Evolutionary conservation across 768 basidiomycete species (phyloP).

Genomic region (Coprinopsis cinerea): DNA sequence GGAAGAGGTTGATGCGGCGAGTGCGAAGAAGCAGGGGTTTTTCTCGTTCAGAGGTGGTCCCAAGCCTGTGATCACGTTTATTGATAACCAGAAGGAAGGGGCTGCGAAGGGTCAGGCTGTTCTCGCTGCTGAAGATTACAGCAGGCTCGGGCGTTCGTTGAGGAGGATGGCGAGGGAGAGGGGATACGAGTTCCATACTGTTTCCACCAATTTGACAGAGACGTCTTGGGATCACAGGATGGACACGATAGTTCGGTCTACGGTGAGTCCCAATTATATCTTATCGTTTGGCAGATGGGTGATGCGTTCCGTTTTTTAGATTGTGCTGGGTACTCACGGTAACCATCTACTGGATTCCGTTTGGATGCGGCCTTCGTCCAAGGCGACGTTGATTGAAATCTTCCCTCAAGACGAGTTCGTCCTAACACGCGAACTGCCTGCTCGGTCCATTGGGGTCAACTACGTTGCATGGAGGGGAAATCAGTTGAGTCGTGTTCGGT

Average conservation of each 20-base stretch:
- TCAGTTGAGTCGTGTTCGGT: slow-evolving; percentile 22
- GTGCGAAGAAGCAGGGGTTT: slow-evolving; percentile 16
- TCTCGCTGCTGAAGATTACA: slow-evolving; percentile 50
- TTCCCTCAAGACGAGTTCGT: slow-evolving; percentile 64
- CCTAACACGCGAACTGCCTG: slow-evolving; percentile 54
- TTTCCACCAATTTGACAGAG: slow-evolving; percentile 41
- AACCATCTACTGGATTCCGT: slow-evolving; percentile 59
- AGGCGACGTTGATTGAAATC: slow-evolving; percentile 70
- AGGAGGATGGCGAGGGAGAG: slow-evolving; percentile 41
- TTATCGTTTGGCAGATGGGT: neutral
- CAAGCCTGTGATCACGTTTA: slow-evolving; percentile 42
- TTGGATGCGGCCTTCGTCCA: slow-evolving; percentile 58
- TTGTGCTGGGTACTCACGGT: slow-evolving; percentile 57
- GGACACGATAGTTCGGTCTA: slow-evolving; percentile 59
- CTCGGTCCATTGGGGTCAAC: slow-evolving; percentile 44
- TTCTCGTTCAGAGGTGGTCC: slow-evolving; percentile 19
- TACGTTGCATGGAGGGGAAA: slow-evolving; percentile 57
- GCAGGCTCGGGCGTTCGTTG: slow-evolving; percentile 54
- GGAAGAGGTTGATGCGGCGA: slow-evolving; percentile 3
- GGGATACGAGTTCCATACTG: slow-evolving; percentile 51
- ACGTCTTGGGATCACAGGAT: slow-evolving; percentile 60
- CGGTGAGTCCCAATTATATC: slow-evolving; percentile 37
- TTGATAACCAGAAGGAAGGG: slow-evolving; percentile 31
- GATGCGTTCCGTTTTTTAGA: slow-evolving; percentile 26
- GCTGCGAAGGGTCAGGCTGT: slow-evolving; percentile 34